Conservation (phyloP, 371 early-diverging fungal genomes). For the Sporodiniella umbellata region DNA sequence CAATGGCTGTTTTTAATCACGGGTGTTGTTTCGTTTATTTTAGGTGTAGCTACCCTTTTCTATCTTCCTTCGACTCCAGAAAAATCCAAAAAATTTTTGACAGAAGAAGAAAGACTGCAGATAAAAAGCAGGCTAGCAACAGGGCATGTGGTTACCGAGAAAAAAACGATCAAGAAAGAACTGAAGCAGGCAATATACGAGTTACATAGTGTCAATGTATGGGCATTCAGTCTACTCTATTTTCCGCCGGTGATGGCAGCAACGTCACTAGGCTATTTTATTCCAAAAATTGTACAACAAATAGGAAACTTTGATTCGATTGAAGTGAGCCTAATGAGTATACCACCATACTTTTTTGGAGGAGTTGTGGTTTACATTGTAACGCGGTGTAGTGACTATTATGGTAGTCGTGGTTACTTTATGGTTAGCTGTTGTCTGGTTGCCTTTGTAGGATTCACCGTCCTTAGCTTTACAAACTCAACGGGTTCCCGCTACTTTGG, state of each 20-base stretch:
- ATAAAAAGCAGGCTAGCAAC: constrained; percentile 18
- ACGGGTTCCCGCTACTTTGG: constrained; percentile 46
- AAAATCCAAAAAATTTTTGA: constrained; percentile 35
- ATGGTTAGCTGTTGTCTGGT: constrained; percentile 36
- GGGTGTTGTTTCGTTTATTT: constrained; percentile 32
- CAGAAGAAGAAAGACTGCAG: constrained; percentile 30
- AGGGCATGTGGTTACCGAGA: constrained; percentile 5
- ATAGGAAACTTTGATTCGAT: constrained; percentile 41
- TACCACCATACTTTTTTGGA: constrained; percentile 50
- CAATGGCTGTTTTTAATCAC: constrained; percentile 48
- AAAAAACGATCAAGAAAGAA: constrained; percentile 11
- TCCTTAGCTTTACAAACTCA: constrained; percentile 35
- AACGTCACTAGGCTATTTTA: constrained; percentile 45
- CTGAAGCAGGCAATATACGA: constrained; percentile 20
- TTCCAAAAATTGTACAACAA: constrained; percentile 46
- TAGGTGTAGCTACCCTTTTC: constrained; percentile 39
- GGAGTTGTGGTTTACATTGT: constrained; percentile 36
- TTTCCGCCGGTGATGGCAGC: constrained; percentile 55
- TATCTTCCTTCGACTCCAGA: constrained; percentile 43
- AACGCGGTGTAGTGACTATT: constrained; percentile 34
- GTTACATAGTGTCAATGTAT: constrained; percentile 37
- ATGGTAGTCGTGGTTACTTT: constrained; percentile 36
- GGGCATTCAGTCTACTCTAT: constrained; percentile 42
- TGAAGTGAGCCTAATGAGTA: constrained; percentile 47
- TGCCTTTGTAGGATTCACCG: constrained; percentile 36